Evolutionary conservation across 2,329 filamentous ascomycete genomes (phyloP), one percentile per base, ranked within the genome.

Genomic region (Fusarium newnesense): DNA sequence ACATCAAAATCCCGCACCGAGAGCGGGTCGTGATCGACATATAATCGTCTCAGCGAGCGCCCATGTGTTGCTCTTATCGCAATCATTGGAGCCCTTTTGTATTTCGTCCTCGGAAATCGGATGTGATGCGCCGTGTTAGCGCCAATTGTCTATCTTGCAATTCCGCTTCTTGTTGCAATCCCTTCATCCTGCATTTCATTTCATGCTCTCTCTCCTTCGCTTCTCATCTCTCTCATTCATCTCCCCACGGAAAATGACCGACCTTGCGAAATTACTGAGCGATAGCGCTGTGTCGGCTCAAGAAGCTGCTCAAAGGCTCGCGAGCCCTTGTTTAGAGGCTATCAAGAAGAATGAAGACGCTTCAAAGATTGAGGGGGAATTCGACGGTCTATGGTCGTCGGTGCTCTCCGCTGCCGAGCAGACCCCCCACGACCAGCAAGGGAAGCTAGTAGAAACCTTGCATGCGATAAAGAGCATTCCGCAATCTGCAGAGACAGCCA

Each of bases 371-470:
- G 72, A 76, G 26, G 34, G 67, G 5, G 47, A 72, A 28, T 65
- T 76, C 26, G 9, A 70, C 19, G 8, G 24, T 9, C 28, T 76
- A 10, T 76, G 74, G 74, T 59, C 44, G 4, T 53, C n/a, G 13
- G 32, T 76, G 28, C 60, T 76, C 52, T 66, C 53, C 52, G 70
- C 67, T 32, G 74, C 70, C 24, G 62, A 75, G 60, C 50, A 76
- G 54, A 76, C 62, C 46, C 58, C 74, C 15, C 70, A 74, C n/a
- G 62, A 64, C 47, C 56, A 73, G 63, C 74, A 76, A 53, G 67
- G 54, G 36, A 75, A 74, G 50, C 67, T 76, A 44, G 74, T 76
- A 36, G 64, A 72, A 37, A 56, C 75, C 42, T 21, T 76, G 60
- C 72, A 60, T 19, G 64, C 66, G 24, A 76, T 76, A 54, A 70